Evolutionary conservation across 2,329 filamentous ascomycete genomes (phyloP).

Genomic region (Pseudogymnoascus sp.): DNA sequence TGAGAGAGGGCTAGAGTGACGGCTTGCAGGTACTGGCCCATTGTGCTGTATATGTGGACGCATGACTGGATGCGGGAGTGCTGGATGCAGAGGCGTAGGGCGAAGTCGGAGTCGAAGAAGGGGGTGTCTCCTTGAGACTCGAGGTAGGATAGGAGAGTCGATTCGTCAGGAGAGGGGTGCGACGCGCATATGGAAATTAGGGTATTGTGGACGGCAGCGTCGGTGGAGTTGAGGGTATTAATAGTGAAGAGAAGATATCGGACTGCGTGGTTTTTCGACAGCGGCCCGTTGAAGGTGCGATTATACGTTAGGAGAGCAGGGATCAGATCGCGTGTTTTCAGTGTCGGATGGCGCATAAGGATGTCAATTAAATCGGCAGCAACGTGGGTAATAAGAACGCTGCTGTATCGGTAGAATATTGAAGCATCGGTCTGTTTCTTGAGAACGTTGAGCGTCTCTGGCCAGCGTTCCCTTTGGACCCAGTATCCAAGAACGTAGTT

Average conservation of each 20-base stretch:
- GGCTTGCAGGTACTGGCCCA: conserved; percentile 89
- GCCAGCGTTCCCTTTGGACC: conserved; percentile 91
- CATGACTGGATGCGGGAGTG: conserved; percentile 87
- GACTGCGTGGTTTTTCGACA: conserved; percentile 79
- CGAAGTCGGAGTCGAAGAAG: conserved; percentile 90
- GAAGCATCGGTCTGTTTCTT: conserved; percentile 89
- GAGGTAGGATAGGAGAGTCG: conserved; percentile 76
- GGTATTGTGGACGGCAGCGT: conserved; percentile 91
- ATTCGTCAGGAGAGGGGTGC: conserved; percentile 72
- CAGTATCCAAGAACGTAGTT: conserved; percentile 94
- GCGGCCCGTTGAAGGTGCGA: conserved; percentile 58
- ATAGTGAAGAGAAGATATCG: conserved; percentile 91
- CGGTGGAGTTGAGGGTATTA: conserved; percentile 68
- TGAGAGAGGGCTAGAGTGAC: conserved; percentile 89
- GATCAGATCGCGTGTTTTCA: conserved; percentile 81
- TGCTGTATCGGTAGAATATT: conserved; percentile 94
- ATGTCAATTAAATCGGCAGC: conserved; percentile 87
- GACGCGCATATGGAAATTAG: conserved; percentile 93
- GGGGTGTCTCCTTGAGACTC: conserved; percentile 82
- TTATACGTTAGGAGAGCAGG: conserved; percentile 93
- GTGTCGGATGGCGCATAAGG: conserved; percentile 78
- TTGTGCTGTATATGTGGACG: conserved; percentile 93
- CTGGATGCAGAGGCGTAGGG: conserved; percentile 88
- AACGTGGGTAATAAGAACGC: conserved; percentile 86
- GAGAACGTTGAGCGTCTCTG: conserved; percentile 74